phyloP scores from a whole-genome alignment of 805 yeast species.

The Cyberlindnera saturnus region DNA sequence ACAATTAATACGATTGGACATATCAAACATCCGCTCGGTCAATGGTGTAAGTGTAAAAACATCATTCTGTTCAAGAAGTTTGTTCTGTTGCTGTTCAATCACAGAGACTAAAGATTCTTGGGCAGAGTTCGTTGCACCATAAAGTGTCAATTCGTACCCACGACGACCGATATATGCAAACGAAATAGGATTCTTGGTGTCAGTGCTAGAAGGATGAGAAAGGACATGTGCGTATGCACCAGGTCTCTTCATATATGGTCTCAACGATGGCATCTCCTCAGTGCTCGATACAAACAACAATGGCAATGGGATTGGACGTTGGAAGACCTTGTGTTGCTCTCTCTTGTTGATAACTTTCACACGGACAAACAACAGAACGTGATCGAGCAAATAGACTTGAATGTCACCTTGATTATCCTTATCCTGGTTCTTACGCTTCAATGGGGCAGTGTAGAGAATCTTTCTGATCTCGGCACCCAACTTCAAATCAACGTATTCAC shows the following conservation, averaged over 20 bases:
- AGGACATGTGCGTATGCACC: conserved; percentile 25
- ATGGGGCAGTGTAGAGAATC: conserved; percentile 70
- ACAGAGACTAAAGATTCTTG: conserved; percentile 79
- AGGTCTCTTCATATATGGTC: conserved; percentile 31
- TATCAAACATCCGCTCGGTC: conserved; percentile 70
- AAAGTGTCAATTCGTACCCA: conserved; percentile 38
- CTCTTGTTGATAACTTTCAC: conserved; percentile 83
- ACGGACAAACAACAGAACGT: conserved; percentile 78
- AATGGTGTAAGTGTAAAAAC: conserved; percentile 74
- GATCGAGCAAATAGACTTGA: conserved; percentile 83
- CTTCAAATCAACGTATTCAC: conserved; percentile 82
- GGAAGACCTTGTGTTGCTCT: conserved; percentile 87
- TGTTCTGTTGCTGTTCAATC: conserved; percentile 72
- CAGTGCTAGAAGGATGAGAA: conserved; percentile 18
- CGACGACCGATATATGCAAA: conserved; percentile 45
- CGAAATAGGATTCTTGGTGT: conserved; percentile 36
- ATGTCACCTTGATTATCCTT: conserved; percentile 71
- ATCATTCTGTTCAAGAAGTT: conserved; percentile 64
- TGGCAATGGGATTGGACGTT: conserved; percentile 81
- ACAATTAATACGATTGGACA: conserved; percentile 75
- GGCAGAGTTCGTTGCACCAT: conserved; percentile 41
- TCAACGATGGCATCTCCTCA: conserved; percentile 69
- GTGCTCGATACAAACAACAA: conserved; percentile 67
- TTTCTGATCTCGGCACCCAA: conserved; percentile 75
- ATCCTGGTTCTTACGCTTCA: conserved; percentile 70